phyloP scores from a whole-genome alignment of 1,139 yeast species.

The Kodamaea plutei region DNA sequence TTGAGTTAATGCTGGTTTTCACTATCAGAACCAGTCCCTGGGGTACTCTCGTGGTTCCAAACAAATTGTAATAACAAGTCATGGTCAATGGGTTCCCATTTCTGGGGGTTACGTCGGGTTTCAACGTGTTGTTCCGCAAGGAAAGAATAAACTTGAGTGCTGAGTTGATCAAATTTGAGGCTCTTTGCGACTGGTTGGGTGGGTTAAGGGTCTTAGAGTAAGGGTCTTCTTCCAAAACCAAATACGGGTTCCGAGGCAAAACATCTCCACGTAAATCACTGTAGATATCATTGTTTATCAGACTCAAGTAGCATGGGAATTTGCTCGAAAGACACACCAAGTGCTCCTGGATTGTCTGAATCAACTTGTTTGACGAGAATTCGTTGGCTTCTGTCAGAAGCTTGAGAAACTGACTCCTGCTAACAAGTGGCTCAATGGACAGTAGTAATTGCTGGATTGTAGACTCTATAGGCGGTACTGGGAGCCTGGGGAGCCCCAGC shows the following conservation, averaged over 20 bases:
- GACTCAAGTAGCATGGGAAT: slow-evolving; percentile 53
- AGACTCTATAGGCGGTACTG: slow-evolving; percentile 47
- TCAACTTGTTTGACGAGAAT: slow-evolving; percentile 39
- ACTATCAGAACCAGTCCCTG: slow-evolving; percentile 24
- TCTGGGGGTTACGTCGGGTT: slow-evolving; percentile 54
- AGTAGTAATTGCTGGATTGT: slow-evolving; percentile 46
- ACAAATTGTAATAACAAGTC: slow-evolving; percentile 61
- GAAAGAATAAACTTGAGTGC: slow-evolving; percentile 62
- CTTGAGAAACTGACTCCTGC: slow-evolving; percentile 38
- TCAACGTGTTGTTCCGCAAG: slow-evolving; percentile 48
- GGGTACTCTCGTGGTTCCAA: slow-evolving; percentile 67
- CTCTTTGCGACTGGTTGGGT: slow-evolving; percentile 62
- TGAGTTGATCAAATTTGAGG: slow-evolving; percentile 63
- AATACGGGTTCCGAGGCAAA: slow-evolving; percentile 71
- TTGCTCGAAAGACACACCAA: slow-evolving; percentile 41
- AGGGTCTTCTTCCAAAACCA: slow-evolving; percentile 71
- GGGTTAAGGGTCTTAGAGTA: slow-evolving; percentile 50
- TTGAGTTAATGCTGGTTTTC: slow-evolving; percentile 24
- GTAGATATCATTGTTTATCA: slow-evolving; percentile 57
- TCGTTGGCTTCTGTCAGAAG: slow-evolving; percentile 39
- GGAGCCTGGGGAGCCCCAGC: slow-evolving; percentile 41
- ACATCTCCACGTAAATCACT: slow-evolving; percentile 64
- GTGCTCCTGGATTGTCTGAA: slow-evolving; percentile 51
- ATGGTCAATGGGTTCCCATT: slow-evolving; percentile 54
- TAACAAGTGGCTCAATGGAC: slow-evolving; percentile 48